Percentiles rank a stretch among this genome's conserved stretches.
These are phyloP conservation scores for Aegle marmelos DNA, from an alignment of 345 rosid genomes.

Conservation along the genomic window DNA sequence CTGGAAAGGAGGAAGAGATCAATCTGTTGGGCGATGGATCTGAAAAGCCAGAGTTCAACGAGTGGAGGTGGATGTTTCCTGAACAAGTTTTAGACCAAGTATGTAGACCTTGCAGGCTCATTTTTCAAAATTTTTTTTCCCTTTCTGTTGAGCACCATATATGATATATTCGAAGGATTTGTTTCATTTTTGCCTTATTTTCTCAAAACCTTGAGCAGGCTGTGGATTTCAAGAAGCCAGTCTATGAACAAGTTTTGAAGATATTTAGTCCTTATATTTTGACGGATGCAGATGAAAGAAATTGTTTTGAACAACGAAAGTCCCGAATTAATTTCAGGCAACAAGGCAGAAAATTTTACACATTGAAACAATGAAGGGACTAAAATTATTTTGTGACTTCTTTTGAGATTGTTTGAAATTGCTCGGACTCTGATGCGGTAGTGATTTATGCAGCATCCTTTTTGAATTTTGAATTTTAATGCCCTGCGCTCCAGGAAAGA, in stretches of 20 bases:
- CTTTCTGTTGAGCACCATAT: not conserved
- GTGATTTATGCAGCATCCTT: too few relatives aligned
- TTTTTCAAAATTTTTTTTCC: not conserved
- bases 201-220: conserved; percentile 32
- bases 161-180: not conserved
- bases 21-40: conserved; percentile 72
- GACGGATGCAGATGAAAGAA: conserved; percentile 28
- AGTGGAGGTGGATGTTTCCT: conserved; percentile 70
- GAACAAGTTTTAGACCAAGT: conserved; percentile 59
- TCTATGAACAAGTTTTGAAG: conserved; percentile 61
- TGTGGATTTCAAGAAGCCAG: conserved; percentile 68
- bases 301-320: conserved; percentile 7
- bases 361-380: not conserved
- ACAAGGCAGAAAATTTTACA: not conserved
- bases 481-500: too few relatives aligned
- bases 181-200: not conserved
- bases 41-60: conserved; percentile 64
- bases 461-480: too few relatives aligned
- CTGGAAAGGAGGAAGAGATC: conserved; percentile 74
- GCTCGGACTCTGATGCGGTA: too few relatives aligned
- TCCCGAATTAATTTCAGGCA: not conserved
- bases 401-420: too few relatives aligned
- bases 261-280: conserved; percentile 52
- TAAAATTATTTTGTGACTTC: too few relatives aligned
- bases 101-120: conserved; percentile 15